phyloP scores from a whole-genome alignment of 768 basidiomycete species.

The Rhodotorula toruloides region DNA sequence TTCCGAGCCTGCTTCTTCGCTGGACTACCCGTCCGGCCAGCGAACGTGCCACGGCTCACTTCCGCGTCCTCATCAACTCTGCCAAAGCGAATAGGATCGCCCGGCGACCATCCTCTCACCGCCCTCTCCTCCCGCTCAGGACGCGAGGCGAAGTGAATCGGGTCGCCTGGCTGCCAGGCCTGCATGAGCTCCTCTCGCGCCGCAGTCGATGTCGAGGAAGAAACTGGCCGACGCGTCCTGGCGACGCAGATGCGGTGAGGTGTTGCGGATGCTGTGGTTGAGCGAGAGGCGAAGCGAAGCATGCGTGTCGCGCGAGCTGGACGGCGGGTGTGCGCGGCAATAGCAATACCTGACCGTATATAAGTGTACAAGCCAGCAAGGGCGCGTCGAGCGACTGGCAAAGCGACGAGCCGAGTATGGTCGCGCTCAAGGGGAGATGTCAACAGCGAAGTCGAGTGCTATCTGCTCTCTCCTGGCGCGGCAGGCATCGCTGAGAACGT shows the following conservation, averaged over 20 bases:
- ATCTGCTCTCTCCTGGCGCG: too few species aligned
- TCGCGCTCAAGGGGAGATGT: constrained; percentile 6
- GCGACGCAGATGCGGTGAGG: background rate
- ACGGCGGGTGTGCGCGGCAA: too few species aligned
- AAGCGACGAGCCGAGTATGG: constrained; percentile 78
- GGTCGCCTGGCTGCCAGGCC: constrained; percentile 1
- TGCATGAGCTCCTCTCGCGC: background rate
- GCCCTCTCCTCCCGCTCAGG: too few species aligned
- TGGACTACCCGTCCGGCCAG: background rate
- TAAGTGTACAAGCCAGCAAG: too few species aligned
- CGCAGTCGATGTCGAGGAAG: background rate
- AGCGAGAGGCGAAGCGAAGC: background rate
- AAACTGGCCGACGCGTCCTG: background rate
- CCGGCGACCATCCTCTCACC: too few species aligned
- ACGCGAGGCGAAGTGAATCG: background rate
- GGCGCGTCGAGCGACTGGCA: constrained; percentile 45
- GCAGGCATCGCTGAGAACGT: too few species aligned
- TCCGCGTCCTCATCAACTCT: background rate
- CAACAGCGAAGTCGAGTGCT: background rate
- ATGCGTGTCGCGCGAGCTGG: too few species aligned
- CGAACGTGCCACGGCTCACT: background rate
- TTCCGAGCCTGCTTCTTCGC: background rate
- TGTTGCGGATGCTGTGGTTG: background rate
- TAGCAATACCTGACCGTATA: too few species aligned
- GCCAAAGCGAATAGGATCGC: constrained; percentile 5